Evolutionary conservation across 495 filamentous ascomycete species (phyloP), one percentile per base, ranked within the genome.

Genomic region (Neurospora hispaniola): DNA sequence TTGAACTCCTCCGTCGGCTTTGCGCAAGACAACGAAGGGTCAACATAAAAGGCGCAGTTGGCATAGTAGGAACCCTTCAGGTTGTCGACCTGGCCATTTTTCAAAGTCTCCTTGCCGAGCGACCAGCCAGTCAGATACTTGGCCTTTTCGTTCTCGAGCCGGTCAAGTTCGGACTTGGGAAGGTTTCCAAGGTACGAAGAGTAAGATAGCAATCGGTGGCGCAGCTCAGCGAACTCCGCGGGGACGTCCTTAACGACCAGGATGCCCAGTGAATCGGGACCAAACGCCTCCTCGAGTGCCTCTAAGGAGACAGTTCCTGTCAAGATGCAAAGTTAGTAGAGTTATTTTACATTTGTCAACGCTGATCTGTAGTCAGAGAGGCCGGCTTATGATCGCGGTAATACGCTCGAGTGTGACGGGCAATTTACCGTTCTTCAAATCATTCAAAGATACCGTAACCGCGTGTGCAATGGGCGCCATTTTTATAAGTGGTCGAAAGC

Each of bases 1-100:
- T 88, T 88, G 74, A 86, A 88, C 70, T 88, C 82, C 6, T 83
- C 82, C 3, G 90, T 87, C 4, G 86, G 86, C 27, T 78, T 86
- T 8, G 90, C 89, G 69, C 87, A 88, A 12, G 89, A 84, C 6
- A 93, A 84, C 3, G 77, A 72, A 3, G 89, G 85, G 74, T 92
- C 87, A 69, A 94, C 89, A 80, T 96, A 95, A 85, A 97, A 98
- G 70, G 92, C 92, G 81, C 94, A 97, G 83, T 98, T 98, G 79
- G 94, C 91, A 80, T 98, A 99, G 86, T 92, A 99, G 20, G 93
- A 97, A 71, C 96, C 96, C 84, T 99, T 99, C 12, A 92, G 87
- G 6, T 92, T 97, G 77, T 99, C 96, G 75, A 94, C 93, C 73
- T 91, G 90, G 73, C 94, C 93, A 78, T 92, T 90, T 75, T 93